phyloP scores from a whole-genome alignment of 257 asterid genomes.

The Capsicum chinense region DNA sequence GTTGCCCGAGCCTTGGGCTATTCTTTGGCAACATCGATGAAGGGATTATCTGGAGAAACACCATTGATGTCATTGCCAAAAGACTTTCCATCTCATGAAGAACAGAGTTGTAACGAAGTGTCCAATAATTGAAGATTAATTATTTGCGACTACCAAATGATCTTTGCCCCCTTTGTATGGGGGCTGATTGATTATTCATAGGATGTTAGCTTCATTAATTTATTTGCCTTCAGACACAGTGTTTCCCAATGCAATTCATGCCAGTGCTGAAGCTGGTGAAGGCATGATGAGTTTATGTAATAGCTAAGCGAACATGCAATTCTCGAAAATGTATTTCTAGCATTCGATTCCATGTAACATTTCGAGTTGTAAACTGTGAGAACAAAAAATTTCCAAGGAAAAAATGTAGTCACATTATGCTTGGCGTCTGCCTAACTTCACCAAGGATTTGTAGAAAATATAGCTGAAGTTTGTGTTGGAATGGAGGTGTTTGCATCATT shows the following conservation, averaged over 20 bases:
- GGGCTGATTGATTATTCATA: not conserved
- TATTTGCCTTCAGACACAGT: slow-evolving; percentile 5
- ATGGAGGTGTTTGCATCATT: not conserved
- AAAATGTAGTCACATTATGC: not conserved
- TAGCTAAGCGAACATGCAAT: not conserved
- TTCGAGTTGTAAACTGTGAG: not conserved
- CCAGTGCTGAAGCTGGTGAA: slow-evolving; percentile 24
- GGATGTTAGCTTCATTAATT: slow-evolving; percentile 11
- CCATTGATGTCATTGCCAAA: slow-evolving; percentile 22
- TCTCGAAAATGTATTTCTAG: not conserved
- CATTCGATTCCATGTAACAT: not conserved
- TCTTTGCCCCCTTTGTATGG: not conserved
- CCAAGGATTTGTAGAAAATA: not conserved
- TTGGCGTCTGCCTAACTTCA: not conserved
- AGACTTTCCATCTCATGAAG: not conserved
- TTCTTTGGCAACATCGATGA: slow-evolving; percentile 45
- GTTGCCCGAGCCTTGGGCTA: slow-evolving; percentile 51
- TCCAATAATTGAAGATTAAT: not conserved
- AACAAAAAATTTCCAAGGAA: not conserved
- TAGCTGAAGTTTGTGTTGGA: not conserved
- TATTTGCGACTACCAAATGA: not conserved
- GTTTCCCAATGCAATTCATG: not conserved
- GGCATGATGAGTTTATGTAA: slow-evolving; percentile 13
- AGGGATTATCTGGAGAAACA: slow-evolving; percentile 26
- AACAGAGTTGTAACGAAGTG: slow-evolving; percentile 6